Evolutionary conservation across 768 basidiomycete genomes (phyloP), one percentile per base, ranked within the genome.

Genomic region (Boletus tomentosulus): DNA sequence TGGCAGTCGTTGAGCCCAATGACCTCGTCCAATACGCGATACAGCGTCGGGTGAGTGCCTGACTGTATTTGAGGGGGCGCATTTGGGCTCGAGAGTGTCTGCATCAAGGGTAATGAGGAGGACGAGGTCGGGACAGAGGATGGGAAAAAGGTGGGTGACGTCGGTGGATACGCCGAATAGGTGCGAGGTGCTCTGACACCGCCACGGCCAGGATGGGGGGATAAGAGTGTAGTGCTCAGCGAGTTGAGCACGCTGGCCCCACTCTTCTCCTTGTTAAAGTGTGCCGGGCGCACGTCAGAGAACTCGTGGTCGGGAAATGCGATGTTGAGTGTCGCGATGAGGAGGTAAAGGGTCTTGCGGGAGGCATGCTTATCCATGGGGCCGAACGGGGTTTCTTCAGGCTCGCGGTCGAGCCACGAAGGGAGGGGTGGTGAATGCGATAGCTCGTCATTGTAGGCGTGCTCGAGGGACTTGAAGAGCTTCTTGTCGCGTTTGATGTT

Each of bases 221-320:
- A 83, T 42, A 89, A 75, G 25, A 95, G 78, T 24, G 92, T 92
- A 53, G 84, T 89, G 71, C 89, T 89, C 56, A 95, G 82, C 3
- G 89, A 82, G 64, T 89, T 88, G 54, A 96, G 83, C 41, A 96
- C 89, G 68, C 73, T 79, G 3, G 89, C 88, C 31, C 79, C 79
- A 37, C 76, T 85, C 70, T 81, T 80, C 70, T 95, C 92, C 54
- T 86, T 86, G 66, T 81, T 84, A 72, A 99, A 99, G 62, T 96
- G 88, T 10, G 86, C 86, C 0, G 94, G 90, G 27, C 88, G 83
- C 48, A 97, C 87, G 68, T 91, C 87, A 7, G 91, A 90, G 76
- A 98, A 99, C 66, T 98, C 95, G 74, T 98, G 82, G 80, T 98
- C 96, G 2, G 96, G 96, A 67, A 95, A 99, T 6, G 96, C 95